Base-by-base conservation (phyloP, 768 basidiomycete species). In the Mycena capillaripes region DNA sequence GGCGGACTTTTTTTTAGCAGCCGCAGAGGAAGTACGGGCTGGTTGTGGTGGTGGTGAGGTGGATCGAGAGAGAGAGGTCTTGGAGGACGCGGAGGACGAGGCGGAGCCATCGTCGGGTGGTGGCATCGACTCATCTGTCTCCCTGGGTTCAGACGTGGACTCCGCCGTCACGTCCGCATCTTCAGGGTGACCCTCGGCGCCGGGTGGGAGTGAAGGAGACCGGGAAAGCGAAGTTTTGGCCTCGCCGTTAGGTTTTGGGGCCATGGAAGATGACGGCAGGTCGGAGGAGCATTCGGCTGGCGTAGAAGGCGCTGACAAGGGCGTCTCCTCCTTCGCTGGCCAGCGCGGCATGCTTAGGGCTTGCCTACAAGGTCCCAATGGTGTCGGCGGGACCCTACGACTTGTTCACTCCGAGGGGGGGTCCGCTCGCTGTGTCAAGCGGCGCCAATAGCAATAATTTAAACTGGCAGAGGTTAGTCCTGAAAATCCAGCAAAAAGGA, bases 11-110 rank as follows among this genome's bases (percentile, higher is more conserved):
- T 89, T 86, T 77, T 82, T 82, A 38, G 78, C 29, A 66, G 50
- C 73, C 76, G 66, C 61, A 72, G 19, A 69, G 72, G 79, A 52
- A 46, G 78, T 76, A 69, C 80, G 60, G 44, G 75, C 71, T 50
- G 80, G 76, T 40, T 80, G 67, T 29, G 81, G 79, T 42, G 85
- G 82, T 59, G 85, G 86, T n/a, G 86, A 84, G 27, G 85, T 76
- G 53, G 85, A 80, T 69, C 81, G 81, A 66, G 85, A 83, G 79
- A 76, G 71, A 76, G 83, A 80, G 81, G 78, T 62, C 77, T 76
- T 57, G 76, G 80, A 60, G 78, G 76, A 52, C 77, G 79, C 29
- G 81, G 81, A 70, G 82, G 83, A 48, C 79, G 84, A 40, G 82
- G 82, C 52, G 80, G 82, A 71, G 56, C 65, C 71, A 70, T 59